Evolutionary conservation across 2,329 filamentous ascomycete species (phyloP).

Genomic region (Penicillium sumatraense): DNA sequence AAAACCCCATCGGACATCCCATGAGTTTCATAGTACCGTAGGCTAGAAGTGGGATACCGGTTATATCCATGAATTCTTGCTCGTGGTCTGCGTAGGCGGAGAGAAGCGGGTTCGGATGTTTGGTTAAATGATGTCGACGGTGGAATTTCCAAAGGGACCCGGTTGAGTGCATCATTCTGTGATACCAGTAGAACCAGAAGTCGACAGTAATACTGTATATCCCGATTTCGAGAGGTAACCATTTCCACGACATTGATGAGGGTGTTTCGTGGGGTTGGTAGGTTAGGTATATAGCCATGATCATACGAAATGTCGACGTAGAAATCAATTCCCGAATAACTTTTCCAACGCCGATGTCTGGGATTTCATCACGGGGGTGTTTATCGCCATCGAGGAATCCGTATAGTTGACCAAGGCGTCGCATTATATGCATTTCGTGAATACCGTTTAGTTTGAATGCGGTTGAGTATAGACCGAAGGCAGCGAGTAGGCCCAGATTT

Average conservation of each 20-base stretch:
- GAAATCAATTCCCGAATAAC: slow-evolving; percentile 39
- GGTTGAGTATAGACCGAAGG: slow-evolving; percentile 45
- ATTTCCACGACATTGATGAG: slow-evolving; percentile 33
- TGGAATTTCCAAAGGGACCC: slow-evolving; percentile 49
- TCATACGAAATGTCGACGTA: slow-evolving; percentile 38
- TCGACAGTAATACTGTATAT: slow-evolving; percentile 29
- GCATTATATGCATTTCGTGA: slow-evolving; percentile 36
- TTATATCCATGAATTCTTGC: slow-evolving; percentile 51
- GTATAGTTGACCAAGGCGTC: slow-evolving; percentile 23
- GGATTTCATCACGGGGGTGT: slow-evolving; percentile 43
- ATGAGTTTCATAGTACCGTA: slow-evolving; percentile 41
- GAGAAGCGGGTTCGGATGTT: slow-evolving; percentile 50
- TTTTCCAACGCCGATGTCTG: slow-evolving; percentile 44
- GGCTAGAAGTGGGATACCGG: slow-evolving; percentile 46
- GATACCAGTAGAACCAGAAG: slow-evolving; percentile 33
- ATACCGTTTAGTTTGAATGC: slow-evolving; percentile 48
- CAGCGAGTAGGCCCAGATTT: slow-evolving; percentile 34
- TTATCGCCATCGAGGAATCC: slow-evolving; percentile 30
- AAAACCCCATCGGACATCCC: slow-evolving; percentile 52
- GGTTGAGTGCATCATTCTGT: slow-evolving; percentile 48
- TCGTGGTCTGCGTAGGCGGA: slow-evolving; percentile 50
- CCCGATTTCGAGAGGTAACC: slow-evolving; percentile 41
- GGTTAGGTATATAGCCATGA: slow-evolving; percentile 38
- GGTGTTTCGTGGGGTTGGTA: slow-evolving; percentile 32
- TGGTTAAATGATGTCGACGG: slow-evolving; percentile 53